A percentile compares a stretch with the other conserved stretches of the same genome.
These are phyloP conservation scores for Coleophoma eucalyptorum DNA, from an alignment of 2,329 filamentous ascomycete species.

Conservation along the genomic window DNA sequence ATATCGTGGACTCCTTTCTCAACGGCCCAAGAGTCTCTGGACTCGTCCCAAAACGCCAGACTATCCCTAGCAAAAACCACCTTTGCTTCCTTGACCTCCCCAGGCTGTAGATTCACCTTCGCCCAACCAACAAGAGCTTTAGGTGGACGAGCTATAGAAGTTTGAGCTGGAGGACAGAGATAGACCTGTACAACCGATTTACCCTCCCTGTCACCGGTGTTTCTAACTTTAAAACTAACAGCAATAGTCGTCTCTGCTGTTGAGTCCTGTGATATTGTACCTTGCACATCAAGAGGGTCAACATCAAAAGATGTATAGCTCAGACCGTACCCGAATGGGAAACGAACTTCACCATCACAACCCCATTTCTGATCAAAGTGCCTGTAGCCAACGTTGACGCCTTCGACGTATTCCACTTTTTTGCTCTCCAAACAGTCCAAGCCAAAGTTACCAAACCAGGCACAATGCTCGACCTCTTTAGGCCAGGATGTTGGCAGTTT, in stretches of 20 bases:
- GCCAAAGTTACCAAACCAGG: constrained; percentile 58
- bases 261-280: background rate
- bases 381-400: constrained; percentile 65
- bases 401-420: constrained; percentile 64
- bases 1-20: background rate
- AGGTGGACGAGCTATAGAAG: background rate
- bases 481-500: constrained; percentile 73
- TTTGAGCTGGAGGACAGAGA: background rate
- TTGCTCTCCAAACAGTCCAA: constrained; percentile 42
- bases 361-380: constrained; percentile 59
- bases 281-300: background rate
- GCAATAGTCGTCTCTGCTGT: background rate
- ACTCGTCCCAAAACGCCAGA: background rate
- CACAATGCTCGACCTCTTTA: constrained; percentile 54
- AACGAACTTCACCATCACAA: constrained; percentile 49
- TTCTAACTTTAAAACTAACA: background rate
- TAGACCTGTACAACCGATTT: constrained; percentile 15
- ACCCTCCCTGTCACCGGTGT: background rate
- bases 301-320: constrained; percentile 55
- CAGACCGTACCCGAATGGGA: constrained; percentile 63
- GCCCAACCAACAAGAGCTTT: background rate
- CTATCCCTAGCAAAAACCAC: background rate
- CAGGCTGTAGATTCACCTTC: background rate
- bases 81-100: background rate
- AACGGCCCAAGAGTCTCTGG: background rate